Evolutionary conservation across 2,329 filamentous ascomycete genomes (phyloP).

Genomic region (Knoxdaviesia capensis): DNA sequence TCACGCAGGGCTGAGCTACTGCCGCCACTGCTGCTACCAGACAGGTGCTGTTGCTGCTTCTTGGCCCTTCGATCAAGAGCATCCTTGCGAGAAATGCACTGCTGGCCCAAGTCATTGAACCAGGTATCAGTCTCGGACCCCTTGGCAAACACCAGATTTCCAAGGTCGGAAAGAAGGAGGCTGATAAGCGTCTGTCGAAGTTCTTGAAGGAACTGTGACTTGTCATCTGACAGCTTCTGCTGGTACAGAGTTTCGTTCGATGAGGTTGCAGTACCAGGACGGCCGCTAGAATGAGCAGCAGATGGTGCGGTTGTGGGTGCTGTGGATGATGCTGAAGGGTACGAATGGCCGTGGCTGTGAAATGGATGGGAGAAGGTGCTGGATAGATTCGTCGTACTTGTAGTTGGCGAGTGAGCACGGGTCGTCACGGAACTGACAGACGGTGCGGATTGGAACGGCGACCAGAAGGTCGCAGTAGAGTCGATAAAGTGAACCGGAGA

Average conservation of each 20-base stretch:
- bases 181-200: conserved; percentile 65
- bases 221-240: conserved; percentile 43
- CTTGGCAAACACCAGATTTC: conserved; percentile 64
- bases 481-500: conserved; percentile 55
- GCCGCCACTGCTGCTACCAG: no score
- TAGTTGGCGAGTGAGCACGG: conserved; percentile 39
- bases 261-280: conserved; percentile 45
- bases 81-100: conserved; percentile 43
- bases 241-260: conserved; percentile 47
- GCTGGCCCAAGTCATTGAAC: conserved; percentile 50
- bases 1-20: no score
- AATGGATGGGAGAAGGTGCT: conserved; percentile 25
- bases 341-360: conserved; percentile 19
- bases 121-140: conserved; percentile 88
- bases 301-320: conserved; percentile 11
- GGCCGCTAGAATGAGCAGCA: conserved; percentile 21
- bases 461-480: conserved; percentile 71
- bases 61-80: conserved; percentile 27
- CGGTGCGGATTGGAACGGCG: conserved; percentile 54
- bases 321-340: no score
- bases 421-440: conserved; percentile 41
- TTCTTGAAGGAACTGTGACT: conserved; percentile 57
- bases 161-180: conserved; percentile 73
- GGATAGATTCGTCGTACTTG: conserved; percentile 37
- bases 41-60: conserved; percentile 6